Percentiles rank a stretch among this genome's conserved stretches.
Conservation (phyloP, 2,329 filamentous ascomycete species). For the Ophiostoma piceae region DNA sequence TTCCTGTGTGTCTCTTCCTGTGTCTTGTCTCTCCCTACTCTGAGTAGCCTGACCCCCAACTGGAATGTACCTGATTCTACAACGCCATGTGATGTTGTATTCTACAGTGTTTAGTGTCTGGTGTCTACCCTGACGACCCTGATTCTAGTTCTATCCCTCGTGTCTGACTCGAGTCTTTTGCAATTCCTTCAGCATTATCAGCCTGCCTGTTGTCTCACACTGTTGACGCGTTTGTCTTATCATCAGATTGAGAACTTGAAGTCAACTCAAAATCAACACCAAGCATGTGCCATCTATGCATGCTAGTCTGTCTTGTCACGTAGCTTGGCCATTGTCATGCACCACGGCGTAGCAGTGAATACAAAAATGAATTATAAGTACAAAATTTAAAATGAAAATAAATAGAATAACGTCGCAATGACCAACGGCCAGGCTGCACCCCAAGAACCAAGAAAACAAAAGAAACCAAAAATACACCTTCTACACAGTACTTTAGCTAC, state of each 20-base stretch:
- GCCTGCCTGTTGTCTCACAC: not conserved
- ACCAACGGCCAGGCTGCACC: not conserved
- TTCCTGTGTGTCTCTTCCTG: too few relatives aligned
- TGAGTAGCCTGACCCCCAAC: not conserved
- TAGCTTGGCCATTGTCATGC: not conserved
- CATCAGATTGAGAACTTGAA: too few relatives aligned
- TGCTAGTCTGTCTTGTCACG: not conserved
- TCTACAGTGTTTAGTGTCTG: too few relatives aligned
- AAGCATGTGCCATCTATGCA: not conserved
- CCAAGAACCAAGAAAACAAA: too few relatives aligned
- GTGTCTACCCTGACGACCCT: too few relatives aligned
- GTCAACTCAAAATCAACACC: not conserved
- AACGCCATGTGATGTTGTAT: not conserved
- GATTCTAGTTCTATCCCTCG: not conserved
- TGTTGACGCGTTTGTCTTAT: conserved; percentile 3
- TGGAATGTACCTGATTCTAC: not conserved
- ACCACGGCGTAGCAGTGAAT: too few relatives aligned
- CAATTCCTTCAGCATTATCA: not conserved
- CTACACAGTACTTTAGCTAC: not conserved
- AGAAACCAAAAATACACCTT: too few relatives aligned
- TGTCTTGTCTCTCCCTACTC: not conserved
- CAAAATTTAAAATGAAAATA: too few relatives aligned
- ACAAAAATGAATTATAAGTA: not conserved
- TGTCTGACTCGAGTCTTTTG: not conserved
- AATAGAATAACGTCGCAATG: not conserved